Percentiles rank a stretch among this genome's conserved stretches.
These are phyloP conservation scores for Phytophthora pseudosyringae DNA, from an alignment of 352 stramenopile species.

Conservation along the genomic window DNA sequence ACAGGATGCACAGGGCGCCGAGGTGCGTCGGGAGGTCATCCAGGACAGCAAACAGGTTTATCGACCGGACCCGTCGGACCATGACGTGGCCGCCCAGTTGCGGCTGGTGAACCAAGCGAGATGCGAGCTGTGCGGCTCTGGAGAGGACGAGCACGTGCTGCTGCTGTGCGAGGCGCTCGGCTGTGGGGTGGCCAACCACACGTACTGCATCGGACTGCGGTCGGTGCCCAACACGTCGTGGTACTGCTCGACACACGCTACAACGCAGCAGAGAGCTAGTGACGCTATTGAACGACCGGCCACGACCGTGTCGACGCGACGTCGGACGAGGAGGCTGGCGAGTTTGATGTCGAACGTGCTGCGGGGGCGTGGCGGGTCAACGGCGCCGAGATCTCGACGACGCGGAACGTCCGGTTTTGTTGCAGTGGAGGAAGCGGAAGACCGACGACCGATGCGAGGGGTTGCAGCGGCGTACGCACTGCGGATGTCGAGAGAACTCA, in stretches of 20 bases:
- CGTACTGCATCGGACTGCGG: slow-evolving; percentile 72
- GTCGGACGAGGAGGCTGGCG: slow-evolving; percentile 66
- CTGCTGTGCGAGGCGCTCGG: slow-evolving; percentile 74
- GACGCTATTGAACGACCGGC: slow-evolving; percentile 62
- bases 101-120: slow-evolving; percentile 73
- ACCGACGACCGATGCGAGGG: slow-evolving; percentile 57
- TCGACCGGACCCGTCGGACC: slow-evolving; percentile 60
- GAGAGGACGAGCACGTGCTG: slow-evolving; percentile 82
- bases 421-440: slow-evolving; percentile 34
- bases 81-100: slow-evolving; percentile 74
- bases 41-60: slow-evolving; percentile 70
- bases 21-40: slow-evolving; percentile 49
- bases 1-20: slow-evolving; percentile 41
- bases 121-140: slow-evolving; percentile 74
- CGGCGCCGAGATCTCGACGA: slow-evolving; percentile 20
- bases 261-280: slow-evolving; percentile 47
- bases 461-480: slow-evolving; percentile 71
- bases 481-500: slow-evolving; percentile 81
- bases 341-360: slow-evolving; percentile 82
- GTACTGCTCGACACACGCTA: slow-evolving; percentile 70
- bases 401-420: slow-evolving; percentile 31
- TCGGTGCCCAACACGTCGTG: slow-evolving; percentile 67
- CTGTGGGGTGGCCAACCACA: slow-evolving; percentile 75
- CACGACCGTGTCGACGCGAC: slow-evolving; percentile 66
- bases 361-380: slow-evolving; percentile 22